These are phyloP conservation scores for Pseudocercospora cruenta DNA, from an alignment of 2,329 filamentous ascomycete genomes.

Conservation along the genomic window DNA sequence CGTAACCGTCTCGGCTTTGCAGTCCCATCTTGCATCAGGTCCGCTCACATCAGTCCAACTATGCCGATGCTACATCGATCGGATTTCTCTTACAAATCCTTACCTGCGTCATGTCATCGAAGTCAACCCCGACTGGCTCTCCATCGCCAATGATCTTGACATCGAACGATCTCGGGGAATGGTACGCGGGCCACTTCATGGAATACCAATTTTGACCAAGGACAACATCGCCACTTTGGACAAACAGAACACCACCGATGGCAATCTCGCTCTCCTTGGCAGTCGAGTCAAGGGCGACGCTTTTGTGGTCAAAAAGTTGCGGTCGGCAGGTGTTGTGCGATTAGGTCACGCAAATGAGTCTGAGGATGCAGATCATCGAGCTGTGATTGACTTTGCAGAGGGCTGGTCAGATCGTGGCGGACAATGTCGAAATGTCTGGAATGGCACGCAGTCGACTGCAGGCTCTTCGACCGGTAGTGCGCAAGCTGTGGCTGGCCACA, in stretches of 20 bases:
- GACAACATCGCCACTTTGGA: constrained; percentile 29
- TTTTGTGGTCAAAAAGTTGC: constrained; percentile 18
- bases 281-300: constrained; percentile 20
- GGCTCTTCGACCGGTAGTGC: constrained; percentile 18
- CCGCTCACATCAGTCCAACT: constrained; percentile 11
- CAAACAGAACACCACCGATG: constrained; percentile 21
- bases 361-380: constrained; percentile 14
- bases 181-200: constrained; percentile 44
- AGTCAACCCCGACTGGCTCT: constrained; percentile 13
- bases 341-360: constrained; percentile 25
- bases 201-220: constrained; percentile 47
- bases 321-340: constrained; percentile 20
- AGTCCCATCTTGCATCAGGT: background rate
- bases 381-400: constrained; percentile 11
- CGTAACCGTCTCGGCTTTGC: background rate
- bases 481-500: constrained; percentile 14
- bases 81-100: constrained; percentile 9
- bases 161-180: constrained; percentile 41
- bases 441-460: constrained; percentile 13
- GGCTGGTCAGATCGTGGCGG: constrained; percentile 22
- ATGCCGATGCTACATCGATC: constrained; percentile 9
- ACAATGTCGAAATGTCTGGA: constrained; percentile 18
- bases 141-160: constrained; percentile 42
- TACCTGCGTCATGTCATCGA: constrained; percentile 15
- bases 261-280: constrained; percentile 21